Evolutionary conservation across 2,329 filamentous ascomycete genomes (phyloP).

Genomic region (Catunica adiposa): DNA sequence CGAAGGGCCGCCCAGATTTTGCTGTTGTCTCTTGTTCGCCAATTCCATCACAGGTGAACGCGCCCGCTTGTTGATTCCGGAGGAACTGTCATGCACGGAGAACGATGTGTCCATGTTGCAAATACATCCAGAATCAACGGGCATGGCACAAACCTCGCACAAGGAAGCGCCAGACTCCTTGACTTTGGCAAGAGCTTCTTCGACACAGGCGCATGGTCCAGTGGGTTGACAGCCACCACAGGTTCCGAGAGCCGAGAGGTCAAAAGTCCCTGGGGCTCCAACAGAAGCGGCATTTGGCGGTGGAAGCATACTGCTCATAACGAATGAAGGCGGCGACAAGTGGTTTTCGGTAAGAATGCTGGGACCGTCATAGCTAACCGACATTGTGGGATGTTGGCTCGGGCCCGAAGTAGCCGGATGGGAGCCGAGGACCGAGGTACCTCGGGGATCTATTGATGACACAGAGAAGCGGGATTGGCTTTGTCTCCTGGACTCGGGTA

Average conservation of each 20-base stretch:
- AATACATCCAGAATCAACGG: conserved; percentile 2
- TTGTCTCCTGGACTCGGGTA: conserved; percentile 11
- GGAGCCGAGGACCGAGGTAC: background rate
- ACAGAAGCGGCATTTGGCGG: conserved; percentile 29
- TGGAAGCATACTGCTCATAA: conserved; percentile 41
- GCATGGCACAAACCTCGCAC: conserved; percentile 44
- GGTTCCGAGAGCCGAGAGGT: conserved; percentile 23
- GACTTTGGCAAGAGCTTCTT: conserved; percentile 38
- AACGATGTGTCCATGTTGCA: background rate
- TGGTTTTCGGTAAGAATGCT: conserved; percentile 13
- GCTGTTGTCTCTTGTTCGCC: conserved; percentile 24
- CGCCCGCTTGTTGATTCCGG: conserved; percentile 29
- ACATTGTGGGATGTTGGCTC: conserved; percentile 6
- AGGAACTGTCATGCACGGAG: background rate
- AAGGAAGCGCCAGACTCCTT: conserved; percentile 25
- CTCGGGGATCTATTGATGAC: conserved; percentile 4
- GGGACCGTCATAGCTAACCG: conserved; percentile 11
- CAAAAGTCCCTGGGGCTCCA: conserved; percentile 13
- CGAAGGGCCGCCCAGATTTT: conserved; percentile 20
- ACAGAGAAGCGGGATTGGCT: conserved; percentile 7
- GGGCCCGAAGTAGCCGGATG: conserved; percentile 1
- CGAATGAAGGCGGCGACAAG: conserved; percentile 18
- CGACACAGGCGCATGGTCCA: conserved; percentile 41
- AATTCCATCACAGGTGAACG: conserved; percentile 23
- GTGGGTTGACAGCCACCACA: conserved; percentile 41